These are phyloP conservation scores for Mortierella sp. DNA, from an alignment of 371 early-diverging fungal genomes.

Conservation along the genomic window DNA sequence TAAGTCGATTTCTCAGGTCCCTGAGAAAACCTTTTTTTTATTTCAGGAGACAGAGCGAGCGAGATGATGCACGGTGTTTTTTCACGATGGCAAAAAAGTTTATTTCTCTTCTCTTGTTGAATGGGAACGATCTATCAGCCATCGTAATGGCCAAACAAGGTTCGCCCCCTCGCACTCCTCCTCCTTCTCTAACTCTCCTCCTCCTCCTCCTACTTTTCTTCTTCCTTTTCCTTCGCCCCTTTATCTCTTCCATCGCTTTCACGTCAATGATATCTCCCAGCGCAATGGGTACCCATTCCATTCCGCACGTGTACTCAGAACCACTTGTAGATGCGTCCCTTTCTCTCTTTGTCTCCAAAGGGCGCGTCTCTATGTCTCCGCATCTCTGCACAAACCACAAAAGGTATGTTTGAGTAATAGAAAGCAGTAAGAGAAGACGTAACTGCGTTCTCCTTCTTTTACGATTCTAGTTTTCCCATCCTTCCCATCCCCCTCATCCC, in stretches of 20 bases:
- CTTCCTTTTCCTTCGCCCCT: neutral
- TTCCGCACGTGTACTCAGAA: neutral
- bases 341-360: neutral
- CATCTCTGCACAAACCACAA: no score
- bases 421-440: neutral
- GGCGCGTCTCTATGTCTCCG: neutral
- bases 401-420: no score
- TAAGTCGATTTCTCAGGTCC: neutral
- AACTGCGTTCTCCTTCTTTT: neutral
- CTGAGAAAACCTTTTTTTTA: neutral
- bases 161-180: neutral
- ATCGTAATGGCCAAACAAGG: neutral
- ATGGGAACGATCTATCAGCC: neutral
- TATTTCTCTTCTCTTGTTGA: neutral
- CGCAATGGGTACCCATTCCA: neutral
- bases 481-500: neutral
- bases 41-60: neutral
- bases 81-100: neutral
- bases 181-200: neutral
- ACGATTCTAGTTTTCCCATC: constrained; percentile 1
- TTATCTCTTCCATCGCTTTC: neutral
- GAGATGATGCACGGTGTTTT: neutral
- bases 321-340: neutral
- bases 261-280: neutral
- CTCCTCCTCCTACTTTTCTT: neutral